Percentiles rank a stretch among this genome's conserved stretches.
Conservation (phyloP, 192 early-diverging fungal species). For the Backusella luteola region DNA sequence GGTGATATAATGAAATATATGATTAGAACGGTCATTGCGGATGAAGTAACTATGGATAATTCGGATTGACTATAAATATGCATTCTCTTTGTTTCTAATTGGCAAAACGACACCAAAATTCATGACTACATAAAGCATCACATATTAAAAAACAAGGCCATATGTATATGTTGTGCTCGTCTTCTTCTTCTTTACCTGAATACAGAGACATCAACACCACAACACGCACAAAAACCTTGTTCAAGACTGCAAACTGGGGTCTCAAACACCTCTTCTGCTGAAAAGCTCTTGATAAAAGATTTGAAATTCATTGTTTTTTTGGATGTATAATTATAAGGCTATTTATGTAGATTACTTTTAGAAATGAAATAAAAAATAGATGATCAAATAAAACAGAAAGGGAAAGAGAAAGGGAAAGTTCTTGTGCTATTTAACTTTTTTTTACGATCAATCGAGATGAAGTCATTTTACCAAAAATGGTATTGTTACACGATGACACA, state of each 20-base stretch:
- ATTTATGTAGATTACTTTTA: background rate
- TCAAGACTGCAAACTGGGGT: background rate
- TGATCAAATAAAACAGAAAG: background rate
- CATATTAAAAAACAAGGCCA: background rate
- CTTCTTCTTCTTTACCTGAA: constrained; percentile 9
- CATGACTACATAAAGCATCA: constrained; percentile 3
- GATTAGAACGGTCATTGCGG: background rate
- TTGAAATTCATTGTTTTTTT: background rate
- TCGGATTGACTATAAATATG: background rate
- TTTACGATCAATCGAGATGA: background rate
- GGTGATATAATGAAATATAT: background rate
- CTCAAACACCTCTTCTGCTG: background rate
- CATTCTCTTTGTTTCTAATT: background rate
- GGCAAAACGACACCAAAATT: constrained; percentile 16
- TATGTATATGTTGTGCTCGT: background rate
- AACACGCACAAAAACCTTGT: constrained; percentile 13
- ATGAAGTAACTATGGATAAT: background rate
- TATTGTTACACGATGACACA: background rate
- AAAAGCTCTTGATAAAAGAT: background rate
- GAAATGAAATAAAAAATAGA: too few relatives aligned
- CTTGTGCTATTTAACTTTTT: background rate
- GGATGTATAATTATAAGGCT: background rate
- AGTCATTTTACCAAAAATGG: constrained; percentile 3
- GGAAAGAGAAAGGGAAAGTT: background rate
- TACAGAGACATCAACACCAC: constrained; percentile 11